phyloP scores from a whole-genome alignment of 805 yeast genomes.

The Teunomyces barrocoloradensis region DNA sequence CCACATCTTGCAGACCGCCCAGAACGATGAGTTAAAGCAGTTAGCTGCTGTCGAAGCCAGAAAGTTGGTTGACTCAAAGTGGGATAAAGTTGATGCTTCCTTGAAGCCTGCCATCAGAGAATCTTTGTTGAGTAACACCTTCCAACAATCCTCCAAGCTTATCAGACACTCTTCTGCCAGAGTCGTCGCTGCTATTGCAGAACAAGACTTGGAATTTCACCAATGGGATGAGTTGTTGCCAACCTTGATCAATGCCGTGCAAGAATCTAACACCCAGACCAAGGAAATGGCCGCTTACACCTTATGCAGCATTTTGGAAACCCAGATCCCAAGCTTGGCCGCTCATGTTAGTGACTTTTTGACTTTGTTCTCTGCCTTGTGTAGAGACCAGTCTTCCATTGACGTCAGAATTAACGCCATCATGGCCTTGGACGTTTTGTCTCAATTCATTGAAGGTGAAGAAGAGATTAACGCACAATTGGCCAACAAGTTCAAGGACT shows the following conservation, averaged over 20 bases:
- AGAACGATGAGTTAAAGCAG: conserved; percentile 73
- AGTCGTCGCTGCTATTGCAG: conserved; percentile 83
- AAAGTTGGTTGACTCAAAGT: conserved; percentile 69
- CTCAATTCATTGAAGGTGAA: conserved; percentile 64
- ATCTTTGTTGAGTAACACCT: conserved; percentile 66
- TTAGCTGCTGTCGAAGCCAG: conserved; percentile 96
- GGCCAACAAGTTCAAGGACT: conserved; percentile 55
- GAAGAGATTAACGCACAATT: conserved; percentile 42
- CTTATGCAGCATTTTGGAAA: conserved; percentile 74
- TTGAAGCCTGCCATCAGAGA: conserved; percentile 61
- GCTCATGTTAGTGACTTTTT: conserved; percentile 66
- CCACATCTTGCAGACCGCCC: conserved; percentile 71
- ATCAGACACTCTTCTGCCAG: conserved; percentile 89
- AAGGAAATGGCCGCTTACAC: conserved; percentile 85
- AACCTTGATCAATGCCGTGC: conserved; percentile 60
- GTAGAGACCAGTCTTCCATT: conserved; percentile 57
- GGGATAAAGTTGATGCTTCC: conserved; percentile 55
- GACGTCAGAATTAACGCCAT: conserved; percentile 83
- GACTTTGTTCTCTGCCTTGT: conserved; percentile 64
- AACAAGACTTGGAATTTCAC: conserved; percentile 58
- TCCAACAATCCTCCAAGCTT: conserved; percentile 59
- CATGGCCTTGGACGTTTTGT: conserved; percentile 70
- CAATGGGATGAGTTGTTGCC: conserved; percentile 80
- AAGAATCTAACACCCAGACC: conserved; percentile 45
- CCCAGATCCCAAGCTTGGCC: conserved; percentile 55